Evolutionary conservation across 495 filamentous ascomycete species (phyloP), one percentile per base, ranked within the genome.

Genomic region (Neurospora sp.): DNA sequence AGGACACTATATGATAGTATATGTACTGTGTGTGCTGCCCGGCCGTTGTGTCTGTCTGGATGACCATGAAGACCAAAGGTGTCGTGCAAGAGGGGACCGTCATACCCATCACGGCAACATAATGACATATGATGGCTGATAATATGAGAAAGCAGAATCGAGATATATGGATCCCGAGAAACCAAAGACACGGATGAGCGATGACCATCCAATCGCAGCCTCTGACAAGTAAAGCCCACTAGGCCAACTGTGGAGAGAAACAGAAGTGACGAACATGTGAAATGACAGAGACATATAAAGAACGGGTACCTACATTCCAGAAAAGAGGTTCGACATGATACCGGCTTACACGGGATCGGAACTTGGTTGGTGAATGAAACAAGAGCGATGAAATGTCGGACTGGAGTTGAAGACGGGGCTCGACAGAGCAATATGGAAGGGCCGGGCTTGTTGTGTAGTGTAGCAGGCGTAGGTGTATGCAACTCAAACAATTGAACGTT

Each of bases 281-380:
- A 69, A 59, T 27, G 71, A 71, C 27, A 71, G 75, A 27, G 48
- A 59, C 10, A 69, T 38, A 59, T 70, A 70, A 44, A 35, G 70
- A 18, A 71, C 9, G 38, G 31, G 53, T 68, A 91, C 91, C 87
- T 86, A 93, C 91, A 93, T 91, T 80, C 91, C 91, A 79, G 91
- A 92, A 78, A 93, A 92, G 79, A 93, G 86, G 80, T 89, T 91
- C 73, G 91, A 90, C 91, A 93, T 93, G 72, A 76, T 87, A 76
- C 40, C 70, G 20, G n/a, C 42, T 59, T 35, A 68, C n/a, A 45
- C 27, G 31, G 44, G 35, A 37, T 44, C 8, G 22, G 22, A 71
- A 22, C 16, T 61, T 61, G 53, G 53, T 61, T 7, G 22, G 22
- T 61, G 53, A 16, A 18, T 31, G 53, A 31, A 61, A 61, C 12